Evolutionary conservation across 805 yeast genomes (phyloP), one percentile per base, ranked within the genome.

Genomic region (Cyberlindnera meyerae): DNA sequence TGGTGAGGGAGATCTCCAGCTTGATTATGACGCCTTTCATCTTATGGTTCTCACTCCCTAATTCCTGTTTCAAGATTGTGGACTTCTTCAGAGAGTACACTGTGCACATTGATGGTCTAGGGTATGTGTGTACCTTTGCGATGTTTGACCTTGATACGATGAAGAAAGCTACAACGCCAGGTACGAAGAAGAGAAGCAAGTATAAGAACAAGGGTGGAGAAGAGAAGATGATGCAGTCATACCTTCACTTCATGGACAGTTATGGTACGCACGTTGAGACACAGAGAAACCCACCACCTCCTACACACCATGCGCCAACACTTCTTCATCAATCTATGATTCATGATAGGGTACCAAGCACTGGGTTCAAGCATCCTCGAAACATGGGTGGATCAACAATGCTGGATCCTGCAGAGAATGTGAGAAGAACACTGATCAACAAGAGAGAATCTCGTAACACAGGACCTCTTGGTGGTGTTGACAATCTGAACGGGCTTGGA

Each of bases 81-180:
- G 97, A 93, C 54, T 93, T 93, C 54, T 86, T 90, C 58, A 65
- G 97, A 38, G 97, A 90, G 41, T 82, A 76, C 48, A 79, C 95
- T 11, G 79, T 88, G 11, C 93, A 90, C 57, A 86, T 89, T 32
- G 97, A 89, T 62, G 97, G 96, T 0, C 65, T 93, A 27, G 99
- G 98, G 0, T 82, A 89, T 53, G 95, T 93, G 26, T 90, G 97
- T 55, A 80, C 86, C 21, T 87, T 81, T 68, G 97, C 97, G 2
- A 85, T 86, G 79, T 93, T 93, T 61, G 82, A 86, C 47, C 77
- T 82, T 44, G 88, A n/a, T n/a, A n/a, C n/a, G n/a, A n/a, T n/a
- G n/a, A n/a, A 80, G 43, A 76, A 75, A 8, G 7, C 22, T 20
- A 20, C 7, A 45, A 70, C 71, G 42, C 72, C 68, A 38, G 62